Percentiles rank a stretch among this genome's conserved stretches.
Conservation (phyloP, 495 filamentous ascomycete species). For the Chaetomium cochliodes region DNA sequence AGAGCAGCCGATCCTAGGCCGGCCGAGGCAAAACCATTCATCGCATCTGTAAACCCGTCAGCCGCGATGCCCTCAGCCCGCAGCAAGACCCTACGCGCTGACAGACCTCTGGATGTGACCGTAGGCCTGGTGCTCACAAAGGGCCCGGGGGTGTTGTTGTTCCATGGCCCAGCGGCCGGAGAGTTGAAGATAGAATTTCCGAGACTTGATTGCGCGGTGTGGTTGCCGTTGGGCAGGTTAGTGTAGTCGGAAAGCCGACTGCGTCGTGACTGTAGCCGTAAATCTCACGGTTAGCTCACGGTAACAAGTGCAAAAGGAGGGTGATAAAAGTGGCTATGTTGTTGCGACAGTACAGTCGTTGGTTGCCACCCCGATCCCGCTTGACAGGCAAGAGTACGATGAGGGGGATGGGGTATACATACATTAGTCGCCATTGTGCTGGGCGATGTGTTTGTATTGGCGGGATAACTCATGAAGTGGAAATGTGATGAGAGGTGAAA, state of each 20-base stretch:
- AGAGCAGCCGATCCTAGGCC: slow-evolving; percentile 62
- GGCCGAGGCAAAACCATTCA: slow-evolving; percentile 39
- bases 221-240: slow-evolving; percentile 33
- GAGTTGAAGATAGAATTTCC: background rate
- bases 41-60: slow-evolving; percentile 37
- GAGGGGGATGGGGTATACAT: slow-evolving; percentile 6
- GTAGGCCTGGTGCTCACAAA: slow-evolving; percentile 47
- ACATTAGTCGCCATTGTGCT: slow-evolving; percentile 27
- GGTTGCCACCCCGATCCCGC: background rate
- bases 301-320: background rate
- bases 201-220: slow-evolving; percentile 21
- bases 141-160: slow-evolving; percentile 61
- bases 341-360: background rate
- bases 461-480: background rate
- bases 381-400: background rate
- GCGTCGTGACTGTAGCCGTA: slow-evolving; percentile 9
- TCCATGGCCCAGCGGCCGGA: slow-evolving; percentile 32
- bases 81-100: background rate
- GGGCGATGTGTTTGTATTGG: slow-evolving; percentile 16
- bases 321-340: background rate
- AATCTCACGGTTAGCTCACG: background rate
- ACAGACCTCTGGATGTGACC: slow-evolving; percentile 48
- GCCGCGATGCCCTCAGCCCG: slow-evolving; percentile 6
- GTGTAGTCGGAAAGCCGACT: slow-evolving; percentile 11
- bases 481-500: background rate